Percentiles rank a stretch among this genome's conserved stretches.
Conservation (phyloP, 345 rosid species). For the Heritiera fomes region DNA sequence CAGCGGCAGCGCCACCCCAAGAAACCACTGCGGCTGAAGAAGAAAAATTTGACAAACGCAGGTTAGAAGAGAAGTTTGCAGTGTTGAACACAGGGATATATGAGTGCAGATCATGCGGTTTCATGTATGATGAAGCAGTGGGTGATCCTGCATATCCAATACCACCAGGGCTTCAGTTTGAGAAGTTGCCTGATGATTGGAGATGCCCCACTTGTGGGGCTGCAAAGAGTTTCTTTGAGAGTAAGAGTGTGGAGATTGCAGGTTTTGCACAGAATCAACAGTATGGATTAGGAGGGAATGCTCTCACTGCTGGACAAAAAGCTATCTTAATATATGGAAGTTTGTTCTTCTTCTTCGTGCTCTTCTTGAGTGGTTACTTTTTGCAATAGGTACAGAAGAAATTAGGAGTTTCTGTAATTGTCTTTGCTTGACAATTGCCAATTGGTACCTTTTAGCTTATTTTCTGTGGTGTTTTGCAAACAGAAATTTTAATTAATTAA, state of each 20-base stretch:
- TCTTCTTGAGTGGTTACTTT: conserved; percentile 84
- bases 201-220: conserved; percentile 97
- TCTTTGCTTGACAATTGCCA: too few relatives aligned
- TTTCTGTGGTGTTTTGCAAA: too few relatives aligned
- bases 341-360: conserved; percentile 59
- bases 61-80: conserved; percentile 89
- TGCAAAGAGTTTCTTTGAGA: conserved; percentile 74
- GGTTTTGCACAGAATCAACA: conserved; percentile 98
- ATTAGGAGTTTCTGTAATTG: too few relatives aligned
- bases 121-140: conserved; percentile 78
- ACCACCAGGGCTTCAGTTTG: conserved; percentile 83
- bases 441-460: too few relatives aligned
- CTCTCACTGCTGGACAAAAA: conserved; percentile 90
- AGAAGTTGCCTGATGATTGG: conserved; percentile 85
- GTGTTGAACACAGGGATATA: conserved; percentile 92
- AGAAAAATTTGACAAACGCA: conserved; percentile 40
- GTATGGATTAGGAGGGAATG: conserved; percentile 80
- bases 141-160: conserved; percentile 91
- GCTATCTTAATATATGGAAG: conserved; percentile 75
- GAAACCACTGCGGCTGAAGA: background rate
- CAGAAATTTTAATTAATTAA: too few relatives aligned
- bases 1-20: too few relatives aligned
- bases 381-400: conserved; percentile 35
- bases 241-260: conserved; percentile 95
- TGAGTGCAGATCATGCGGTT: conserved; percentile 95